phyloP scores from a whole-genome alignment of 345 rosid species.

The Ceriops tagal region DNA sequence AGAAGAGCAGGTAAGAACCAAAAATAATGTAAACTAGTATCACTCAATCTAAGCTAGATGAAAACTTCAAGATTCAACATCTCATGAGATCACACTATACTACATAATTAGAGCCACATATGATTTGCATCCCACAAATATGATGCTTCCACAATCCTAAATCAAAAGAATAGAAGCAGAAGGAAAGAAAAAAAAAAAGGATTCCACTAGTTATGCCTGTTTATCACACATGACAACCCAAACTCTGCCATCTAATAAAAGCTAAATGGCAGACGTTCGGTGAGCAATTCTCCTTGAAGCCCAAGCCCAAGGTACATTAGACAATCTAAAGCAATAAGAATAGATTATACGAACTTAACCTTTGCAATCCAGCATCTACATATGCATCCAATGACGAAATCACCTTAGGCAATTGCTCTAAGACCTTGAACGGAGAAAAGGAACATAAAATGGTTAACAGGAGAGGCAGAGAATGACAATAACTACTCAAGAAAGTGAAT shows the following conservation, averaged over 20 bases:
- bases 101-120: too few relatives aligned
- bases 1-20: background rate
- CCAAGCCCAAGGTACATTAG: background rate
- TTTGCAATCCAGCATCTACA: conserved; percentile 65
- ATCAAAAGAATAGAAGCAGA: background rate
- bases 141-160: background rate
- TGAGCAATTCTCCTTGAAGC: background rate
- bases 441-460: too few relatives aligned
- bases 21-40: background rate
- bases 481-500: too few relatives aligned
- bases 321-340: background rate
- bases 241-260: background rate
- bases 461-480: too few relatives aligned
- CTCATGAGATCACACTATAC: background rate
- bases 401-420: conserved; percentile 78
- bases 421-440: conserved; percentile 37
- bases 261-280: background rate
- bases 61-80: background rate
- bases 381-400: conserved; percentile 77
- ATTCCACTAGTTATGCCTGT: background rate
- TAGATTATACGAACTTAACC: conserved; percentile 31
- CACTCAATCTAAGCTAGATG: background rate
- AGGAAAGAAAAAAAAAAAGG: background rate
- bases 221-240: background rate
- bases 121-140: background rate